A percentile compares a stretch with the other conserved stretches of the same genome.
Conservation (phyloP, 176 grass and related monocot genomes). For the Chrysopogon serrulatus region DNA sequence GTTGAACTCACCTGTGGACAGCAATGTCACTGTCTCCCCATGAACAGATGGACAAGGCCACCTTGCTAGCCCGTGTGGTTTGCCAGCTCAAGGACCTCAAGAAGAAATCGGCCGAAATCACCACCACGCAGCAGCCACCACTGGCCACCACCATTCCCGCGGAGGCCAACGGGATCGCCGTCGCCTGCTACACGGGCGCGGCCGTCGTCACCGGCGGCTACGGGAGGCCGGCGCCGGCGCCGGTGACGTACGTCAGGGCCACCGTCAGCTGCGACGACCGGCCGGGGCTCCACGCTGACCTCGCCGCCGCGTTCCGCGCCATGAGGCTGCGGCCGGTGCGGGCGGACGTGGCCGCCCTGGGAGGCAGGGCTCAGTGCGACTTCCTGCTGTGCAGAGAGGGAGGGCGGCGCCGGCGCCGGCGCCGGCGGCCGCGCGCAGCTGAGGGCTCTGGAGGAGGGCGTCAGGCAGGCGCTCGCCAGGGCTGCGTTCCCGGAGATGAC, state of each 20-base stretch:
- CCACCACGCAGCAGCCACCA: background rate
- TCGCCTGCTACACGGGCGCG: background rate
- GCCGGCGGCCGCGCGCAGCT: background rate
- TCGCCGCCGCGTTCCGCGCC: constrained; percentile 19
- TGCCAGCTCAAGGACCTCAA: constrained; percentile 34
- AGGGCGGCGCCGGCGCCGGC: too few species aligned
- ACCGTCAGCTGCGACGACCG: constrained; percentile 48
- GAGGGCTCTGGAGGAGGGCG: constrained; percentile 25
- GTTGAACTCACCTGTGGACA: too few species aligned
- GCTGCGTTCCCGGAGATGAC: constrained; percentile 19
- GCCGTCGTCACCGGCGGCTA: background rate
- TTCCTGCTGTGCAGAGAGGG: constrained; percentile 25
- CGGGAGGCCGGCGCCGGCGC: background rate
- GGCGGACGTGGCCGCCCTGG: constrained; percentile 25
- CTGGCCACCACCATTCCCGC: background rate
- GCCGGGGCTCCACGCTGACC: constrained; percentile 23
- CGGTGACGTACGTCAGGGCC: constrained; percentile 3
- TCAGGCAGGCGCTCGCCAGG: constrained; percentile 24
- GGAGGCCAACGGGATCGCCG: constrained; percentile 25
- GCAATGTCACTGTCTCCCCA: background rate
- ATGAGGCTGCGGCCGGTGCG: constrained; percentile 30
- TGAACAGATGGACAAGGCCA: constrained; percentile 55
- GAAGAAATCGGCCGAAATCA: constrained; percentile 11
- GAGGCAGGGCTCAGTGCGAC: constrained; percentile 25
- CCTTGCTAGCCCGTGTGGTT: constrained; percentile 29